Evolutionary conservation across 2,329 filamentous ascomycete species (phyloP), one percentile per base, ranked within the genome.

Genomic region (Ceratocystis colombiana): DNA sequence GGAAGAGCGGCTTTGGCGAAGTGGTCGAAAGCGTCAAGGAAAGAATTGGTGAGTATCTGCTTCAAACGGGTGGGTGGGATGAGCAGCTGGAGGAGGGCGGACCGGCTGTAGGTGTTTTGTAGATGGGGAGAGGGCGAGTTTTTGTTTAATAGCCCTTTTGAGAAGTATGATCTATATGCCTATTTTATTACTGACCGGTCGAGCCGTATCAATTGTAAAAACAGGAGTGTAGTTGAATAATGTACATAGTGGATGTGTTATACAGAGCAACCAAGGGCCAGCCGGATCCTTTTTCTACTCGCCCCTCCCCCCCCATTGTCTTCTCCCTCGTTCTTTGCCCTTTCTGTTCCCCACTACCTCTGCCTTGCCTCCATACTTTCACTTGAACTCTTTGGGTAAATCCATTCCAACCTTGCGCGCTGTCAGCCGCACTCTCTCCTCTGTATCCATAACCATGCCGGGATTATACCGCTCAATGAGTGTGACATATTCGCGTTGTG

Each of bases 381-480:
- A 65, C 48, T 61, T 69, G 62, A 73, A 86, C 76, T 89, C 85
- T 41, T 83, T 75, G 0, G 93, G 93, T 76, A 97, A 74, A 76
- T 96, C 83, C 88, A 96, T 90, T 20, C 93, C 94, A 50, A 97
- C 91, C 73, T 89, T 84, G 76, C 90, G 80, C 7, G 94, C 94
- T 65, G 89, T 88, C 78, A 96, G 78, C 67, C 90, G 79, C 53
- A 96, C 86, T 68, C 89, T 82, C 78, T 97, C 92, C 76, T 95
- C 86, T 74, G 86, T 87, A 70, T 88, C 85, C 87, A 96, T 89
- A 70, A 84, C 84, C 85, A 95, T 90, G 20, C 92, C 91, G 0
- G 91, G 91, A 75, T 97, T 97, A 77, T 99, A 97, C 71, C 92
- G 82, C 77, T 96, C 92, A 46, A 97, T 75, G 55, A 97, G 78